Base-by-base conservation (phyloP, 345 rosid genomes). In the Euphorbia tirucalli region DNA sequence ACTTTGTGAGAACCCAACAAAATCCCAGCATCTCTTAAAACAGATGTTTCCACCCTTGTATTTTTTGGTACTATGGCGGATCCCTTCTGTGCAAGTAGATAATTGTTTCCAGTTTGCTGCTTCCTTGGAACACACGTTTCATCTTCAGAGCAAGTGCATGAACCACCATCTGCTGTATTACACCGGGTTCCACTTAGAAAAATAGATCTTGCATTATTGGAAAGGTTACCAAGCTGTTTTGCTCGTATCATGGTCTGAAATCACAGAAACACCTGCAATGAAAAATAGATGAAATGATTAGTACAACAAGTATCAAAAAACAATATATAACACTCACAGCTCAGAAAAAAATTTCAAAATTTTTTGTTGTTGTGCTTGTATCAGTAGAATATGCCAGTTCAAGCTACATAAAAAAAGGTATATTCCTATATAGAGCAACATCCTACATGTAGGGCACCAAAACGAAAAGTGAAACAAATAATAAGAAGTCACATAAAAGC, bases 81-180 rank as follows among this genome's bases (percentile, higher is more conserved):
- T 68, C 81, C 57, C 65, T 80, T 82, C 56, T 85, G 87, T 57
- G 77, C 71, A 52, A 77, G 84, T 35, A 77, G 73, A 81, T 50
- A 77, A 72, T 77, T 88, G 19, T 67, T 77, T 71, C 85, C 84
- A 37, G 76, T 57, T 31, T 76, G 90, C 66, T 82, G 91, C 68
- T 86, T 77, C 78, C 85, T 83, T 7, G 96, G 85, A 78, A 84
- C 74, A 61, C 89, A 86, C 52, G 85, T 74, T 79, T 93, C 98
- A 77, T 93, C 97, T 56, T 95, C 99, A 4, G 88, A 57, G 74
- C 89, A 78, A 50, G 87, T 72, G 77, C 93, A 85, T 28, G 96
- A 84, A 81, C 75, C 88, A 52, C 94, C 98, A 82, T 88, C 96
- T 25, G 87, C 75, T 37, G 84, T 76, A 78, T 83, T 77, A 67